Evolutionary conservation across 306 rosid genomes (phyloP).

Genomic region (Lathyrus sativus): DNA sequence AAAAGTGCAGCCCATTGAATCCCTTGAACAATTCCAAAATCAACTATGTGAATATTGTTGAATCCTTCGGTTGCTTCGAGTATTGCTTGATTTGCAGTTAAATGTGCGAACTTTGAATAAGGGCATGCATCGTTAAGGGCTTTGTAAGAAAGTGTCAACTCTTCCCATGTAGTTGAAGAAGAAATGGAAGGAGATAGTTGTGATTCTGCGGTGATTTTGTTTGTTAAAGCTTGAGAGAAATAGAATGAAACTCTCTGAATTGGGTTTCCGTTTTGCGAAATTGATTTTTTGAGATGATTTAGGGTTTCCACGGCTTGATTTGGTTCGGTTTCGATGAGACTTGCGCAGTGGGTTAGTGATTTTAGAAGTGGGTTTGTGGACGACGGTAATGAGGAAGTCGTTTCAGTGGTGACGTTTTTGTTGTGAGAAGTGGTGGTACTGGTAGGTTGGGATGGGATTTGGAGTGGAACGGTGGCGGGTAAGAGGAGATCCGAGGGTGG

Average conservation of each 20-base stretch:
- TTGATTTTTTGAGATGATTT: constrained; percentile 52
- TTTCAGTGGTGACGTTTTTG: not conserved
- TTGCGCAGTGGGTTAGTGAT: constrained; percentile 68
- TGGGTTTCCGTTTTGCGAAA: constrained; percentile 81
- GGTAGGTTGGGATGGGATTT: constrained; percentile 29
- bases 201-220: constrained; percentile 45
- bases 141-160: constrained; percentile 74
- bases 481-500: constrained; percentile 58
- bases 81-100: constrained; percentile 94
- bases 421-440: not conserved
- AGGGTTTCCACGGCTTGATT: constrained; percentile 65
- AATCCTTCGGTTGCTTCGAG: constrained; percentile 78
- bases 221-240: constrained; percentile 65
- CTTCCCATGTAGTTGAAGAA: constrained; percentile 47
- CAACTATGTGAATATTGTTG: constrained; percentile 74
- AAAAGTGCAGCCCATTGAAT: constrained; percentile 93
- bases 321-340: constrained; percentile 52
- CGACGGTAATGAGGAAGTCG: constrained; percentile 28
- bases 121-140: constrained; percentile 93
- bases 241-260: constrained; percentile 65
- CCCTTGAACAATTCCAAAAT: constrained; percentile 92
- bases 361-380: constrained; percentile 71
- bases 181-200: constrained; percentile 17
- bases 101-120: constrained; percentile 85
- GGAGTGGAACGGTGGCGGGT: constrained; percentile 30